phyloP scores from a whole-genome alignment of 768 basidiomycete genomes.

The Pleurotus giganteus region DNA sequence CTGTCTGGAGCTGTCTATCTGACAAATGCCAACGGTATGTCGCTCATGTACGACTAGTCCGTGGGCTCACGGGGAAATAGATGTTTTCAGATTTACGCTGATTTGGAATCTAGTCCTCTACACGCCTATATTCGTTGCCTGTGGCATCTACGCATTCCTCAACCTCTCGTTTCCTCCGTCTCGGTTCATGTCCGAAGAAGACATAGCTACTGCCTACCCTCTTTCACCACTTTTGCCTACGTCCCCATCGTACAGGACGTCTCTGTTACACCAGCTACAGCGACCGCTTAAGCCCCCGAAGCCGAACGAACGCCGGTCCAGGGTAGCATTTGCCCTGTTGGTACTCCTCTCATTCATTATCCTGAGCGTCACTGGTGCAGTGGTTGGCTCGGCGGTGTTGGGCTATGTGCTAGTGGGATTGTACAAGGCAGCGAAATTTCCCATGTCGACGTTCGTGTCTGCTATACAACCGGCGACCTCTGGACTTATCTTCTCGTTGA shows the following conservation, averaged over 20 bases:
- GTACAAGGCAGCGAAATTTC: slow-evolving; percentile 41
- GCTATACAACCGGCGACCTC: neutral
- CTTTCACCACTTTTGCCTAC: slow-evolving; percentile 14
- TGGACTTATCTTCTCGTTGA: neutral
- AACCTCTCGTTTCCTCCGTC: slow-evolving; percentile 49
- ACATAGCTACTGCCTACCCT: slow-evolving; percentile 9
- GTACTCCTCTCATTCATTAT: slow-evolving; percentile 41
- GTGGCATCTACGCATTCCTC: slow-evolving; percentile 49
- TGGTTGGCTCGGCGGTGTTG: slow-evolving; percentile 43
- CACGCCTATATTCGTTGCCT: slow-evolving; percentile 46
- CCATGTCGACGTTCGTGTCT: slow-evolving; percentile 49
- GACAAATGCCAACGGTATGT: slow-evolving; percentile 35
- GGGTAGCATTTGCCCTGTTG: slow-evolving; percentile 45
- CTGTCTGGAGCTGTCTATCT: slow-evolving; percentile 45
- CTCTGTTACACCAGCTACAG: neutral
- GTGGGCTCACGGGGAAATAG: slow-evolving; percentile 21
- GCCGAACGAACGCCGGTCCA: slow-evolving; percentile 40
- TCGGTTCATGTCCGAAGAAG: slow-evolving; percentile 10
- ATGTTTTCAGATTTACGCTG: slow-evolving; percentile 51
- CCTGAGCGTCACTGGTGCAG: slow-evolving; percentile 42
- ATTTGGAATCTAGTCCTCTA: slow-evolving; percentile 54
- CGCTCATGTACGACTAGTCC: neutral
- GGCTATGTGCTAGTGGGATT: slow-evolving; percentile 45
- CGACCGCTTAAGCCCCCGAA: slow-evolving; percentile 19
- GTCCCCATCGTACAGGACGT: neutral